Evolutionary conservation across 2,329 filamentous ascomycete genomes (phyloP), one percentile per base, ranked within the genome.

Genomic region (Penicillium sp.): DNA sequence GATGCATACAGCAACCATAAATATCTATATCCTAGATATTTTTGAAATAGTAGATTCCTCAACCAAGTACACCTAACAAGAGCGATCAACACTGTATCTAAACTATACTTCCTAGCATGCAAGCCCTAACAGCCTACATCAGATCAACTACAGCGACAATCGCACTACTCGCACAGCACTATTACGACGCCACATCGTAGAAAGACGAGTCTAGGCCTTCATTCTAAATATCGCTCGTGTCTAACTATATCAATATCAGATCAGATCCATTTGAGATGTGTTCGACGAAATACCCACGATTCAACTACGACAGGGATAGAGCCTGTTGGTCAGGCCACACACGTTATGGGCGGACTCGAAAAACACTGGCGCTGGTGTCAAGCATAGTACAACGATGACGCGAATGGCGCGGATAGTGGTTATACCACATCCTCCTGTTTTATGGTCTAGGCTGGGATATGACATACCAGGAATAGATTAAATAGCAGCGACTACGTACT

Each of bases 311-410:
- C 32, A 35, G 7, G 32, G 32, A 35, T 35, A 3, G 15, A 20
- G 7, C 32, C 32, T 20, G 15, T 35, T 15, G 8, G 15, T 20
- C 32, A 20, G 15, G 32, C 20, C 15, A 20, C 39, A 41, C 24
- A 49, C 47, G 47, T 49, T 42, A 49, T 49, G 12, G 29, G 29
- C 13, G 4, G 32, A n/a, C n/a, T n/a, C n/a, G n/a, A 7, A 18
- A 2, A 18, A 18, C 15, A 18, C 15, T n/a, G n/a, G n/a, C n/a
- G n/a, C n/a, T n/a, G 15, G 15, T 18, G 15, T 18, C 15, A 18
- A 33, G n/a, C 43, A 37, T 32, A 41, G 42, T 39, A 38, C 38
- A 18, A 43, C 12, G 29, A 56, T 59, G 55, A 56, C 55, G 55
- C 43, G 37, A 51, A 59, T 48, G 53, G 55, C 57, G 32, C 3